phyloP scores from a whole-genome alignment of 345 rosid species.

The Camelina hispida region DNA sequence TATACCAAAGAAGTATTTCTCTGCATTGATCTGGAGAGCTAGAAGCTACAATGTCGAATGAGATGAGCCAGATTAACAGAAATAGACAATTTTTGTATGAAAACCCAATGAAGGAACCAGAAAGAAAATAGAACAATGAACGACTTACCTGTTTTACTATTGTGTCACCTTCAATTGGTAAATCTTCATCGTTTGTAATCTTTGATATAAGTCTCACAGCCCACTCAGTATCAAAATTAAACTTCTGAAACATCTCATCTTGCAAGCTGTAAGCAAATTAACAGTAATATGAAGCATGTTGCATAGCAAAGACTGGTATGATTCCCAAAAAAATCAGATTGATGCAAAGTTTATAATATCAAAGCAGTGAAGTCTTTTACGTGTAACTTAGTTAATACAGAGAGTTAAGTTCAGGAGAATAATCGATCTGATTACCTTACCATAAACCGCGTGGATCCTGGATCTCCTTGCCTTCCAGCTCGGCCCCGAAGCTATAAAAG shows the following conservation, averaged over 20 bases:
- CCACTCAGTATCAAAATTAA: conserved; percentile 93
- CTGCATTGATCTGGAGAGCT: conserved; percentile 84
- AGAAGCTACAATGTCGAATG: conserved; percentile 63
- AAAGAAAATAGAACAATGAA: conserved; percentile 17
- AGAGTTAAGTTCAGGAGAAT: conserved; percentile 23
- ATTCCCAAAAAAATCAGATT: conserved; percentile 6
- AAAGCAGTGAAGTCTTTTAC: conserved; percentile 15
- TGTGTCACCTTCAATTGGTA: conserved; percentile 87
- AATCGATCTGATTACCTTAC: conserved; percentile 65
- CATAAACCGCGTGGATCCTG: conserved; percentile 96
- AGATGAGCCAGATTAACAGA: conserved; percentile 36
- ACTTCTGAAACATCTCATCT: conserved; percentile 98
- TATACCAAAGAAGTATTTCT: conserved; percentile 88
- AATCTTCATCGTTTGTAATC: conserved; percentile 81
- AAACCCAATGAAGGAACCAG: conserved; percentile 30
- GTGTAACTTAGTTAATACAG: conserved; percentile 14
- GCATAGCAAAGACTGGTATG: conserved; percentile 6
- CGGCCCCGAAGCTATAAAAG: conserved; percentile 86
- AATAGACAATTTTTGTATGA: background rate
- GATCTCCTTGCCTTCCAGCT: conserved; percentile 99
- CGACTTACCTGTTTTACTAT: conserved; percentile 80
- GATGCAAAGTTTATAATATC: conserved; percentile 14
- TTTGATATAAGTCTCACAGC: conserved; percentile 85
- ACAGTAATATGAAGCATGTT: conserved; percentile 1
- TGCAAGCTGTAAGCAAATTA: conserved; percentile 67